Evolutionary conservation across 2,329 filamentous ascomycete genomes (phyloP).

Genomic region (Aureobasidium namibiae): DNA sequence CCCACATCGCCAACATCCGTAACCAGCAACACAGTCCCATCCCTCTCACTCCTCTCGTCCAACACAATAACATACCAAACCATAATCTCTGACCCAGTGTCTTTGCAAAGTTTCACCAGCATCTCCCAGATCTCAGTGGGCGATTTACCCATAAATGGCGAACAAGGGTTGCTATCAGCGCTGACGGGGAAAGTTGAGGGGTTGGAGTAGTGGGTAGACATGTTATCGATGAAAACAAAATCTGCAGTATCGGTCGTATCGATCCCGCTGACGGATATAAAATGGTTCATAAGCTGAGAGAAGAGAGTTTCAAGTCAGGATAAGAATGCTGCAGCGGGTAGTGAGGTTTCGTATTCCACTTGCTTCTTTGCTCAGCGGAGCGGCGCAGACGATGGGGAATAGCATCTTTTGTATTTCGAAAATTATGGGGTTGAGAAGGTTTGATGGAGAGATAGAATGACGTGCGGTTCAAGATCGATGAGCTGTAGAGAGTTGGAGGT

Average conservation of each 20-base stretch:
- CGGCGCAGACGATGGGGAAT: too few relatives aligned
- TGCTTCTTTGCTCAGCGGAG: too few relatives aligned
- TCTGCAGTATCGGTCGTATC: not conserved
- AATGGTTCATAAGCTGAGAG: not conserved
- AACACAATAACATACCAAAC: not conserved
- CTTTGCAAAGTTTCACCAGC: not conserved
- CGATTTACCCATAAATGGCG: not conserved
- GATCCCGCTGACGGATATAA: not conserved
- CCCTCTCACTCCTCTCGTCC: not conserved
- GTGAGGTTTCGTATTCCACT: too few relatives aligned
- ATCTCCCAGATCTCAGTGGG: not conserved
- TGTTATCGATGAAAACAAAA: not conserved
- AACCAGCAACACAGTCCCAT: not conserved
- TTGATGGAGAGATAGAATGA: too few relatives aligned
- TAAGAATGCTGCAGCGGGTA: too few relatives aligned
- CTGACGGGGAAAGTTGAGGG: not conserved
- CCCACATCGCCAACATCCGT: too few relatives aligned
- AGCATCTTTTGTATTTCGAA: too few relatives aligned
- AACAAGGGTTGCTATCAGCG: not conserved
- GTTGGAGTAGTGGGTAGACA: not conserved
- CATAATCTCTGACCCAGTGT: not conserved
- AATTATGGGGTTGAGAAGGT: too few relatives aligned
- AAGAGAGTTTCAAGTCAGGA: too few relatives aligned
- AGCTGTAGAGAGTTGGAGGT: too few relatives aligned
- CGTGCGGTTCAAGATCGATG: too few relatives aligned